These are phyloP conservation scores for Corylus heterophylla DNA, from an alignment of 306 rosid species.

Conservation along the genomic window DNA sequence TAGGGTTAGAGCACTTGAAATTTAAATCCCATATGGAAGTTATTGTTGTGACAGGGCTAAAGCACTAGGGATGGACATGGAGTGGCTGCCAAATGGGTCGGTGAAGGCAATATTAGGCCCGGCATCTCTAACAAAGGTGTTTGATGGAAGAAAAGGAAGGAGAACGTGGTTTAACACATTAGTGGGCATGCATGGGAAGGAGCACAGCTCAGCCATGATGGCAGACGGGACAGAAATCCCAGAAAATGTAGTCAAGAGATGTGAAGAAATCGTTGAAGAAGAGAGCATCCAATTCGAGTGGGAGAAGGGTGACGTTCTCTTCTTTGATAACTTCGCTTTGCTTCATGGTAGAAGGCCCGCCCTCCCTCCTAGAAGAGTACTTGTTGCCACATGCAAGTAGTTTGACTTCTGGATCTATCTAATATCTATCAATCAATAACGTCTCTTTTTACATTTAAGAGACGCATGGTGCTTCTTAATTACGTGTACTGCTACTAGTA, in stretches of 20 bases:
- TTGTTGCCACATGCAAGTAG: constrained; percentile 73
- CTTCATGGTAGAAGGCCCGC: constrained; percentile 94
- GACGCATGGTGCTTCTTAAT: too few relatives aligned
- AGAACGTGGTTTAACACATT: constrained; percentile 82
- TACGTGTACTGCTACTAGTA: too few relatives aligned
- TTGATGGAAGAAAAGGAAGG: constrained; percentile 80
- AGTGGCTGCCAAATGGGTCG: constrained; percentile 67
- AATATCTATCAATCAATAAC: not conserved
- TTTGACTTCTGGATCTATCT: not conserved
- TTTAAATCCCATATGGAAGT: not conserved
- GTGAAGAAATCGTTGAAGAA: constrained; percentile 82
- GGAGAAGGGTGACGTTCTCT: constrained; percentile 84
- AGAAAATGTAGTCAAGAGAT: constrained; percentile 60
- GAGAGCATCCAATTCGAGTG: constrained; percentile 90
- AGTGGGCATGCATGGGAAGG: constrained; percentile 86
- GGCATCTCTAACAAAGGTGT: constrained; percentile 56
- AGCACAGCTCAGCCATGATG: constrained; percentile 68
- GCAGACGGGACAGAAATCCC: constrained; percentile 75
- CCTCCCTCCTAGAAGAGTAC: constrained; percentile 75
- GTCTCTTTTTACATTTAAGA: not conserved
- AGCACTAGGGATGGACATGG: constrained; percentile 72
- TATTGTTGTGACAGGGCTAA: constrained; percentile 46
- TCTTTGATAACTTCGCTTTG: constrained; percentile 74
- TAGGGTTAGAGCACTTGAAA: not conserved
- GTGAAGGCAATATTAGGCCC: constrained; percentile 58